Evolutionary conservation across 139 green algal species (phyloP).

Genomic region (Bryopsis sp.): DNA sequence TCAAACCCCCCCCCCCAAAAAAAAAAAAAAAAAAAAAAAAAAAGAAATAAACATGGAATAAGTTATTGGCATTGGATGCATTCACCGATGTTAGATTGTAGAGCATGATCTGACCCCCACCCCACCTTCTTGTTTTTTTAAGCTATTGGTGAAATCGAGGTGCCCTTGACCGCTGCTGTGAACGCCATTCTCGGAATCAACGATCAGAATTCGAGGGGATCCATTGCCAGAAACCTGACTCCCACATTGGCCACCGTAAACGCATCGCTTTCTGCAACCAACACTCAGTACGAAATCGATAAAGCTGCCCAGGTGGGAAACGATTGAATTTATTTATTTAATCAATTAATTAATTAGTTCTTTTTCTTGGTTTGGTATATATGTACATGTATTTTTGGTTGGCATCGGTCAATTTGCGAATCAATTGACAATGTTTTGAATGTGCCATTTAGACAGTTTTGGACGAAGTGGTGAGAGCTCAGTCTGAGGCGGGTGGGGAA

Average conservation of each 20-base stretch:
- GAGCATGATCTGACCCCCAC: no score
- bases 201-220: not conserved
- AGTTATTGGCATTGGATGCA: no score
- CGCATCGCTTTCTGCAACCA: conserved; percentile 57
- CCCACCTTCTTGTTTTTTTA: no score
- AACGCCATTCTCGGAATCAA: not conserved
- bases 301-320: conserved; percentile 48
- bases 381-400: no score
- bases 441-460: not conserved
- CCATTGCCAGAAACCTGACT: no score
- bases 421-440: not conserved
- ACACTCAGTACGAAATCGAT: conserved; percentile 80
- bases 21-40: no score
- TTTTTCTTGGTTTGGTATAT: not conserved
- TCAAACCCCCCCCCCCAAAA: no score
- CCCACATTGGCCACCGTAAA: conserved; percentile 59
- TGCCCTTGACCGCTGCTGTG: conserved; percentile 20
- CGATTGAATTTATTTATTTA: not conserved
- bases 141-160: conserved; percentile 21
- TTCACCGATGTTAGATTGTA: no score
- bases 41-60: no score
- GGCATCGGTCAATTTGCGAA: no score
- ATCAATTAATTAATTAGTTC: not conserved
- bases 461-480: not conserved
- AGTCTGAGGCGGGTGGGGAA: not conserved